These are phyloP conservation scores for Pseudocercospora musae DNA, from an alignment of 2,329 filamentous ascomycete genomes.

Conservation along the genomic window DNA sequence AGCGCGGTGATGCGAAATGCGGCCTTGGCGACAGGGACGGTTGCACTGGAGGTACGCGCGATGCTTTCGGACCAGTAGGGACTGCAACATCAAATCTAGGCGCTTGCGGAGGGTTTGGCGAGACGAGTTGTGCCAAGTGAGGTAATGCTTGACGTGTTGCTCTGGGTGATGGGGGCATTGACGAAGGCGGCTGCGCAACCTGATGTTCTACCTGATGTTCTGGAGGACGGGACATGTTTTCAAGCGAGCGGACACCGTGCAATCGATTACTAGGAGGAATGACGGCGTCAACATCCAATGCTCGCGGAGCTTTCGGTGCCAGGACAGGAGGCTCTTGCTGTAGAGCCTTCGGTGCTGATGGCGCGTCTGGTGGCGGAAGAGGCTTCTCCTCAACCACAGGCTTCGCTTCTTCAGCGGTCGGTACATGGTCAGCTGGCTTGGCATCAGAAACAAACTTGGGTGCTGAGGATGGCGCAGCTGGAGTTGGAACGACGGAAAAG, in stretches of 20 bases:
- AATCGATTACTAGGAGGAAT: slow-evolving; percentile 26
- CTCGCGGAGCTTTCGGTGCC: slow-evolving; percentile 35
- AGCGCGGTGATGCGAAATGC: slow-evolving; percentile 27
- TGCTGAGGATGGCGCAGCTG: slow-evolving; percentile 19
- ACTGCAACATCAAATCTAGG: slow-evolving; percentile 28
- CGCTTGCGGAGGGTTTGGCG: slow-evolving; percentile 22
- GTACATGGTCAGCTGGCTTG: slow-evolving; percentile 8
- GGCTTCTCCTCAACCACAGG: slow-evolving; percentile 15
- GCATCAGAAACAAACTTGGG: slow-evolving; percentile 27
- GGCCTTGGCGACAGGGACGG: slow-evolving; percentile 27
- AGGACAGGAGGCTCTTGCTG: slow-evolving; percentile 28
- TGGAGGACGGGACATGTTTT: slow-evolving; percentile 23
- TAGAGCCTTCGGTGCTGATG: slow-evolving; percentile 37
- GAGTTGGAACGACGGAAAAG: slow-evolving; percentile 32
- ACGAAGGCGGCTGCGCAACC: slow-evolving; percentile 6
- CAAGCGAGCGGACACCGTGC: slow-evolving; percentile 31
- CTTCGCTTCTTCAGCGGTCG: slow-evolving; percentile 6
- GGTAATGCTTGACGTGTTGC: slow-evolving; percentile 21
- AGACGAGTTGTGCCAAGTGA: slow-evolving; percentile 24
- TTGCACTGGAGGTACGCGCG: slow-evolving; percentile 25
- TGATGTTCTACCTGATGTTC: slow-evolving; percentile 6
- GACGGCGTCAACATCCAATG: slow-evolving; percentile 27
- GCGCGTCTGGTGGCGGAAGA: slow-evolving; percentile 30
- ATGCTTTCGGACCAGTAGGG: slow-evolving; percentile 34
- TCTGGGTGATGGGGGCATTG: slow-evolving; percentile 24